phyloP scores from a whole-genome alignment of 345 rosid genomes.

The Heritiera littoralis region DNA sequence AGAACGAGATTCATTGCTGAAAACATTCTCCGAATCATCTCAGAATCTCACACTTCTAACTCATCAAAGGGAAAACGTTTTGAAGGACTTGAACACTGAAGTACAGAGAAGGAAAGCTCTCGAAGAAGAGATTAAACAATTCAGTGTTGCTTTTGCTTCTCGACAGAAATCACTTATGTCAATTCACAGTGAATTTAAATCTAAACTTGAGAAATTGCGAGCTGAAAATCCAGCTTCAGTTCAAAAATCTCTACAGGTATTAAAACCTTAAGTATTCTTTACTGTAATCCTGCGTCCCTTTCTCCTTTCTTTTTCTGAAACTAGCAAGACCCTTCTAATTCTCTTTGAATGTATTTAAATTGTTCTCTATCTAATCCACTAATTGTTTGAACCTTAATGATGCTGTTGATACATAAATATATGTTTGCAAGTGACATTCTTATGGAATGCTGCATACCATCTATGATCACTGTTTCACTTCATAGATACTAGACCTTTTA shows the following conservation, averaged over 20 bases:
- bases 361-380: not conserved
- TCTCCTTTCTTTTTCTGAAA: not conserved
- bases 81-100: slow-evolving; percentile 63
- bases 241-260: slow-evolving; percentile 44
- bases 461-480: not conserved
- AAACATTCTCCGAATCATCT: slow-evolving; percentile 45
- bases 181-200: slow-evolving; percentile 61
- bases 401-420: not conserved
- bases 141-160: slow-evolving; percentile 58
- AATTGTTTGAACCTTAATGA: not conserved
- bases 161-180: slow-evolving; percentile 62
- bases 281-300: not conserved
- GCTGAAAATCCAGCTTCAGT: slow-evolving; percentile 40
- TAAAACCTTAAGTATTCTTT: not conserved
- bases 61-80: slow-evolving; percentile 57
- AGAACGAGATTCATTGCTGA: slow-evolving; percentile 46
- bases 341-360: not conserved
- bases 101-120: slow-evolving; percentile 58
- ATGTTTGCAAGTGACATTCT: slow-evolving; percentile 6
- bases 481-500: too few relatives aligned
- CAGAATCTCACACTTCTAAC: slow-evolving; percentile 44
- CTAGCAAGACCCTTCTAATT: not conserved
- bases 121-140: slow-evolving; percentile 71
- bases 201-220: slow-evolving; percentile 62
- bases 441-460: not conserved